phyloP scores from a whole-genome alignment of 2,329 filamentous ascomycete genomes.

The Cyphellophora europaea region DNA sequence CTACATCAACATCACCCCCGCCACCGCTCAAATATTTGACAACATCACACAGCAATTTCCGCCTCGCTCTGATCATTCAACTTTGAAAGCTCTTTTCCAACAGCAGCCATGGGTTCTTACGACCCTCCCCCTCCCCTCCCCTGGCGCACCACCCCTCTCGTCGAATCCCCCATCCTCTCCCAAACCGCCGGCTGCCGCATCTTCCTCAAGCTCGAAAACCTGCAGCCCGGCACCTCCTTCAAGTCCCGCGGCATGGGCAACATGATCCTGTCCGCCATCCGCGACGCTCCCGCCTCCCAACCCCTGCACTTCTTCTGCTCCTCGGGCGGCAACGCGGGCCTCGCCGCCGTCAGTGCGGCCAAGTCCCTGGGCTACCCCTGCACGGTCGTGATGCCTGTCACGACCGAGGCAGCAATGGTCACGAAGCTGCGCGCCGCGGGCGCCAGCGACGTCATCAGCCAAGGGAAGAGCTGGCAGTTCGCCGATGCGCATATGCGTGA shows the following conservation, averaged over 20 bases:
- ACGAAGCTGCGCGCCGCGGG: conserved; percentile 61
- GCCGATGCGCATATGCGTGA: conserved; percentile 59
- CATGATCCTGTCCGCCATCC: conserved; percentile 39
- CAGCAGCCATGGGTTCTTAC: too few species aligned
- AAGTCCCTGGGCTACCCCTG: conserved; percentile 52
- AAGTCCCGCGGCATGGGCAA: conserved; percentile 49
- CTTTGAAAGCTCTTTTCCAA: too few species aligned
- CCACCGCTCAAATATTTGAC: too few species aligned
- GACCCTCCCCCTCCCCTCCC: conserved; percentile 7
- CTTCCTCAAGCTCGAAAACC: conserved; percentile 76
- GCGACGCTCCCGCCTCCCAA: conserved; percentile 21
- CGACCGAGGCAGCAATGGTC: conserved; percentile 61
- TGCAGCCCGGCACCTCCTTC: conserved; percentile 79
- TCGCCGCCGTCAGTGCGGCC: conserved; percentile 70
- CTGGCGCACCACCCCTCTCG: conserved; percentile 31
- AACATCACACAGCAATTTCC: too few species aligned
- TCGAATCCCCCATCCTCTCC: conserved; percentile 28
- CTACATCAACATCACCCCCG: too few species aligned
- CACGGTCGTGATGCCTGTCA: conserved; percentile 65
- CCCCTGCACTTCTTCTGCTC: conserved; percentile 65
- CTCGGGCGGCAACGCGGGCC: conserved; percentile 74
- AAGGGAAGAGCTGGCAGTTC: conserved; percentile 58
- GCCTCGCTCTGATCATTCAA: too few species aligned
- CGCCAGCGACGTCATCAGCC: conserved; percentile 54
- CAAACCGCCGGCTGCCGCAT: conserved; percentile 47